Evolutionary conservation across 192 early-diverging fungal species (phyloP), one percentile per base, ranked within the genome.

Genomic region (Entomortierella parvispora): DNA sequence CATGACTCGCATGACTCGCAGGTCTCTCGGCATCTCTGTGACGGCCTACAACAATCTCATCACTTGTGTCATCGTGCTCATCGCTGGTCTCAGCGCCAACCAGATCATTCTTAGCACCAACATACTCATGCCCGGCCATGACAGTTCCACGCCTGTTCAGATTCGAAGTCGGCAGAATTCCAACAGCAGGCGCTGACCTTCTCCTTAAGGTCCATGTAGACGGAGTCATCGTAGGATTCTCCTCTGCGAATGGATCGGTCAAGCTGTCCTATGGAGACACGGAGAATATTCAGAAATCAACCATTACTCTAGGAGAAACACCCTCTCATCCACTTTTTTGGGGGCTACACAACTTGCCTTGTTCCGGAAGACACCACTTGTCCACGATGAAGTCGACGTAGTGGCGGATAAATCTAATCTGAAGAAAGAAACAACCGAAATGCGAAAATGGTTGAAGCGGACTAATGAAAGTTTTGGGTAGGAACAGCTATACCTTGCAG

Each of bases 401-500:
- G 37, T 23, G 23, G 18, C n/a, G 23, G 56, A n/a, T 22, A n/a
- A 58, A 40, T 37, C 56, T 58, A 58, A 40, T 43, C 40, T 25
- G 56, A 20, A 58, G 40, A 25, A 58, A 58, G 29, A 58, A 58
- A 58, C 56, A 51, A 22, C 23, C 6, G 34, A 58, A 58, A 58
- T 58, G 56, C 33, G 56, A 58, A 58, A 57, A 7, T 58, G 20
- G 42, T 42, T 58, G 37, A 58, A 43, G 56, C 8, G 25, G 56
- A 31, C 56, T 40, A 58, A 40, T 58, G 56, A 12, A 58, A 0
- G 37, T 20, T 43, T 25, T 58, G 37, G 37, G 31, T 5, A 31
- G 42, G 22, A 20, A 20, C 56, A 58, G 34, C 18, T 23, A 58
- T 61, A 62, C 47, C 60, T 63, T 43, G 62, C 28, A 63, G 48